Evolutionary conservation across 108 stramenopile species (phyloP).

Genomic region (Skeletonema costatum): DNA sequence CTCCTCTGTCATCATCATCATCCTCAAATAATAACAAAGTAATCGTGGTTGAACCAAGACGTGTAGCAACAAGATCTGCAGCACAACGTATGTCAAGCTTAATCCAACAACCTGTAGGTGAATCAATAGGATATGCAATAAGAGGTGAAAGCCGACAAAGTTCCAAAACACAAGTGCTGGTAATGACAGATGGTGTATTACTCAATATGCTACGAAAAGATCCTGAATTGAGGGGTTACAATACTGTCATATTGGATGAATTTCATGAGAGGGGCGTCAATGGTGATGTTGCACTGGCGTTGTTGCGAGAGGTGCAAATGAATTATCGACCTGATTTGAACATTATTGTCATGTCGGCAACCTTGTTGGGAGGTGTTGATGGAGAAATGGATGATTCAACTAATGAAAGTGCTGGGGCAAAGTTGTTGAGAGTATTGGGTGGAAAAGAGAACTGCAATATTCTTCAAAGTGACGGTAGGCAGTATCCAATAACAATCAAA

Average conservation of each 20-base stretch:
- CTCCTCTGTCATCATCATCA: not conserved
- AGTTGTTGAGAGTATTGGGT: constrained; percentile 48
- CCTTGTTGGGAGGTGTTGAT: constrained; percentile 48
- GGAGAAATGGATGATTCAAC: not conserved
- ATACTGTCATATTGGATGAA: constrained; percentile 63
- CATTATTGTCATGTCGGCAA: constrained; percentile 74
- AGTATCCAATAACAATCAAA: constrained; percentile 57
- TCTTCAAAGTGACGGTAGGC: constrained; percentile 55
- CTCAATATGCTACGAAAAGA: constrained; percentile 52
- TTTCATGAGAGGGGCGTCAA: constrained; percentile 79
- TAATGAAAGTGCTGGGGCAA: constrained; percentile 24
- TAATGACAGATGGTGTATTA: constrained; percentile 71
- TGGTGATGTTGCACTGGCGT: constrained; percentile 61
- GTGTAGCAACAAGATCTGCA: constrained; percentile 70
- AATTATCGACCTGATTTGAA: constrained; percentile 63
- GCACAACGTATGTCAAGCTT: constrained; percentile 62
- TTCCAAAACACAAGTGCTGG: constrained; percentile 36
- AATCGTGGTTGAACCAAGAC: constrained; percentile 61
- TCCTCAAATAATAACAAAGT: constrained; percentile 20
- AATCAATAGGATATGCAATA: constrained; percentile 60
- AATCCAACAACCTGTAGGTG: constrained; percentile 34
- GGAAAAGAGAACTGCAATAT: constrained; percentile 47
- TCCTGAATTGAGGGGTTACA: constrained; percentile 51
- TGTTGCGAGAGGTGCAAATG: constrained; percentile 58
- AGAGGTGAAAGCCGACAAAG: constrained; percentile 54